Evolutionary conservation across 352 stramenopile genomes (phyloP).

Genomic region (Globisporangium spinosum): DNA sequence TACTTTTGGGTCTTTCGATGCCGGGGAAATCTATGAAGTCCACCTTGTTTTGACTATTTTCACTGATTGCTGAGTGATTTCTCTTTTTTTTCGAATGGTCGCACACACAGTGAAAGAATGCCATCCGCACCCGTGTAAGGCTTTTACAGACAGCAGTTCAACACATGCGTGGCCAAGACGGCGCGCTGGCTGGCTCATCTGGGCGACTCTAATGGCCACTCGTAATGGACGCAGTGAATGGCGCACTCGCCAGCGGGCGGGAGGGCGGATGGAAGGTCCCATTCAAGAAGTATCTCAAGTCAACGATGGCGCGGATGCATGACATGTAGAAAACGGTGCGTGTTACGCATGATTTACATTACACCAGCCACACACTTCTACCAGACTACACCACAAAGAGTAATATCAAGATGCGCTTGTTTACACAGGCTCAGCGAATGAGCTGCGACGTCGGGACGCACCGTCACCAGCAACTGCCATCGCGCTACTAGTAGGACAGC

Average conservation of each 20-base stretch:
- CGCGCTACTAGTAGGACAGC: not conserved
- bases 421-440: slow-evolving; percentile 3
- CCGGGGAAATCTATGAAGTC: not conserved
- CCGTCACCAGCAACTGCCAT: not conserved
- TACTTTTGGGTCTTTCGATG: rapidly evolving
- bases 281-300: slow-evolving; percentile 1
- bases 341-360: not conserved
- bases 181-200: not conserved
- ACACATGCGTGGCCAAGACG: not conserved
- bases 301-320: not conserved
- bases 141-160: not conserved
- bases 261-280: not conserved
- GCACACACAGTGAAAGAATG: not conserved
- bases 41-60: not conserved
- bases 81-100: slow-evolving; percentile 6
- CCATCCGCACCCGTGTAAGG: not conserved
- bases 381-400: not conserved
- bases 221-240: not conserved
- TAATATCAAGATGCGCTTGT: not conserved
- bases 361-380: not conserved
- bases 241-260: not conserved
- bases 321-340: not conserved
- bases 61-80: not conserved
- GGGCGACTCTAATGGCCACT: not conserved
- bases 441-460: slow-evolving; percentile 8